Evolutionary conservation across 2,329 filamentous ascomycete species (phyloP), one percentile per base, ranked within the genome.

Genomic region (Trichoderma sp.): DNA sequence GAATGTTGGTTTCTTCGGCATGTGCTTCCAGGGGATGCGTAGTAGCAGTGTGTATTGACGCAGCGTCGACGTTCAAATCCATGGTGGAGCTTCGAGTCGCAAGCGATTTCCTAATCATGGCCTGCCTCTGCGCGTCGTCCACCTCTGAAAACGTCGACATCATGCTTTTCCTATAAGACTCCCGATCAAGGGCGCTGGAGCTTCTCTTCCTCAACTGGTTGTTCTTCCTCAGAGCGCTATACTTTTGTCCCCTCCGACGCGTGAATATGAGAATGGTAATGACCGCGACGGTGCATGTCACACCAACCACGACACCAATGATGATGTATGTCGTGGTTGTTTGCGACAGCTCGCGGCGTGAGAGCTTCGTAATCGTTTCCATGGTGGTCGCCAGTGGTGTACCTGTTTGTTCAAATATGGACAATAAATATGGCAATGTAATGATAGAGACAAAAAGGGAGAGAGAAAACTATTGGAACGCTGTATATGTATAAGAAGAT

Each of bases 81-180:
- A 68, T 52, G 37, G 31, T 61, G 10, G 65, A 68, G 57, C 57
- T 61, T 33, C 65, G 43, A 29, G 57, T 68, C 43, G 61, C 61
- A 10, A 69, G 43, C 16, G 68, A 70, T 43, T 70, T 70, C n/a
- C 65, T 43, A 40, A 70, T 70, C 56, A 70, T 68, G 43, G 56
- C 56, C 57, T 61, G 68, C 16, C 68, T 55, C 47, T 70, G 68
- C 16, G 55, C 33, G 11, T 70, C 68, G 31, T 68, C 57, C 10
- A 68, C 43, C n/a, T 65, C 68, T n/a, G 62, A 57, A 40, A 57
- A 33, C 1, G 62, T 67, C 52, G 63, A 62, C 52, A 68, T 68
- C 27, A 53, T 31, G 63, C 63, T 58, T 19, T 68, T 70, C 27
- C 68, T 69, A 19, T 56, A 55, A 59, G 58, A 49, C 43, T 58